Conservation (phyloP, 345 rosid species). For the Lepidium sativum region DNA sequence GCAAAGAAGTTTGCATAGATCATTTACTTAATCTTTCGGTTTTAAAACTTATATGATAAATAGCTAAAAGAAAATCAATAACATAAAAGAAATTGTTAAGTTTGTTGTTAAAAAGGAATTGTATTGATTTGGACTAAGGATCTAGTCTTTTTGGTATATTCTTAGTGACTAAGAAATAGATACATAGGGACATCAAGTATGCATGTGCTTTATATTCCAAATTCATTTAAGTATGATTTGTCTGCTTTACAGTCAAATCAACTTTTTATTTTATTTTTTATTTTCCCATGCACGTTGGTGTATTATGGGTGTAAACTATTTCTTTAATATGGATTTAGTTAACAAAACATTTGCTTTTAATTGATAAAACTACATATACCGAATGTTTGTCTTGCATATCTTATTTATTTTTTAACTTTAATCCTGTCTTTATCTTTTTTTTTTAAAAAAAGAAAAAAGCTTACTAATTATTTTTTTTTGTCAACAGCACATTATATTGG, state of each 20-base stretch:
- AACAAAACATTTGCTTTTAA: not conserved
- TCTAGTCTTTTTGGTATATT: slow-evolving; percentile 23
- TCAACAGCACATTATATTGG: too few relatives aligned
- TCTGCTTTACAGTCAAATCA: slow-evolving; percentile 26
- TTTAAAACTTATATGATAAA: not conserved
- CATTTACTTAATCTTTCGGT: not conserved
- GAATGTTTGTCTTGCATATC: slow-evolving; percentile 1
- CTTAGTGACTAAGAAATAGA: slow-evolving; percentile 28
- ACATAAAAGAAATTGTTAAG: not conserved
- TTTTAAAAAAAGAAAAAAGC: slow-evolving; percentile 12
- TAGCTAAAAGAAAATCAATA: not conserved
- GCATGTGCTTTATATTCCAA: slow-evolving; percentile 11
- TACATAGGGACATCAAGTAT: slow-evolving; percentile 13
- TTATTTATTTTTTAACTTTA: slow-evolving; percentile 7
- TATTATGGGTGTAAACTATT: slow-evolving; percentile 3
- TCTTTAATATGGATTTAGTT: not conserved
- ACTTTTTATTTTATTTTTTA: not conserved
- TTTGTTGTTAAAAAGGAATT: not conserved
- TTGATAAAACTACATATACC: not conserved
- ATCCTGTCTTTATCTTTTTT: slow-evolving; percentile 3
- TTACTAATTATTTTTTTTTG: too few relatives aligned
- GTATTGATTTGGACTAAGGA: not conserved
- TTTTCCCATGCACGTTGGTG: slow-evolving; percentile 24
- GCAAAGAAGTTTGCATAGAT: not conserved
- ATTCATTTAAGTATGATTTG: not conserved